Evolutionary conservation across 208 protist species (phyloP), one percentile per base, ranked within the genome.

Genomic region (Kentomonas sorsogonicus): DNA sequence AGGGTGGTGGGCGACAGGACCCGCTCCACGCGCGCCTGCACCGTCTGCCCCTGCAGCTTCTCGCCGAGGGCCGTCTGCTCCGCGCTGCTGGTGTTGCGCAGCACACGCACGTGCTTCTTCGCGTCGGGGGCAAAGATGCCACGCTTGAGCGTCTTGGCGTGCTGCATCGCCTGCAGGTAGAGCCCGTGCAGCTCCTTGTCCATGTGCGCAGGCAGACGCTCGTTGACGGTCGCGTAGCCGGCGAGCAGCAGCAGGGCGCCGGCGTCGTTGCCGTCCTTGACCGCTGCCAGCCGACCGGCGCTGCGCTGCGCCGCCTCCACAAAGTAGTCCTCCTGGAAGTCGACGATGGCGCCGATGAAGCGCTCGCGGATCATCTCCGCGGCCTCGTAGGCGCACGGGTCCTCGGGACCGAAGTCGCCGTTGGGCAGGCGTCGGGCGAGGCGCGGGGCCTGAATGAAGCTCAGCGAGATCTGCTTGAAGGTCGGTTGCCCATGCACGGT

Each of bases 321-420:
- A 48, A 76, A 72, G 72, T 92, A 91, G 54, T 94, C 90, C 60
- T 94, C 80, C 18, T 66, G 69, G 48, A 94, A 96, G 39, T 79
- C 70, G 31, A 94, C 87, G 47, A 71, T 68, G 63, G 93, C 93
- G 41, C 90, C 90, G 55, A 96, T 94, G 48, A 91, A 89, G 7
- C 59, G 69, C 25, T 54, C 73, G 47, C 90, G 86, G 18, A 94
- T 82, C 31, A 93, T 76, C 74, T 96, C 86, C 0, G 67, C 72
- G 9, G 90, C 90, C 56, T 93, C 85, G 77, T 77, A 84, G 11
- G 87, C 86, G 66, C 74, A 96, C 23, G 86, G 86, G 10, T 96
- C 90, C 48, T 96, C 90, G 1, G 63, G 54, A 13, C 69, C 71
- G 53, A 90, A 90, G n/a, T 77, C 84, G 9, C 82, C 83, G 31